Conservation (phyloP, 1,284 basidiomycete species). For the Ustilago hordei region DNA sequence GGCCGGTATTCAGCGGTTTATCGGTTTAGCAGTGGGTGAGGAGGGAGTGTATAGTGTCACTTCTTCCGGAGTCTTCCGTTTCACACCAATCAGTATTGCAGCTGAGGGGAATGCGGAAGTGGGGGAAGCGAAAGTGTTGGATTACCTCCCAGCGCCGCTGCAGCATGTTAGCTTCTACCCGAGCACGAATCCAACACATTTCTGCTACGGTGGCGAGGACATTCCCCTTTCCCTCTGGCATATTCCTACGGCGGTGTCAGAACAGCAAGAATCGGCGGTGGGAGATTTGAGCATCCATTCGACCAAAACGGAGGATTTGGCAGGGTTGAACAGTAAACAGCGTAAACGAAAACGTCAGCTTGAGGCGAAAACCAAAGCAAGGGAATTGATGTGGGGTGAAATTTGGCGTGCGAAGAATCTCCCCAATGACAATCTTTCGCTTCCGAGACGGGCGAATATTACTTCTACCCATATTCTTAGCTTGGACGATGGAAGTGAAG, state of each 20-base stretch:
- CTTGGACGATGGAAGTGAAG: slow-evolving; percentile 2
- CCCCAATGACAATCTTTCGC: slow-evolving; percentile 56
- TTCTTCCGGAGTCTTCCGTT: slow-evolving; percentile 53
- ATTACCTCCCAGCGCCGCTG: slow-evolving; percentile 52
- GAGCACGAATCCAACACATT: slow-evolving; percentile 48
- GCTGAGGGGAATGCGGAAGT: slow-evolving; percentile 3
- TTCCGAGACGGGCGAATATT: slow-evolving; percentile 57
- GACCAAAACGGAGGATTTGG: slow-evolving; percentile 22
- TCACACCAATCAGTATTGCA: slow-evolving; percentile 30
- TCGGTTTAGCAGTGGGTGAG: slow-evolving; percentile 49
- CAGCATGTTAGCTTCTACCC: slow-evolving; percentile 54
- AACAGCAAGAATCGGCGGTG: slow-evolving; percentile 18
- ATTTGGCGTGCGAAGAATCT: slow-evolving; percentile 63
- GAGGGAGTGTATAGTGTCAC: slow-evolving; percentile 53
- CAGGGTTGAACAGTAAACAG: slow-evolving; percentile 46
- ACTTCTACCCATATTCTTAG: slow-evolving; percentile 42
- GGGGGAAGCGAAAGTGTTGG: slow-evolving; percentile 22
- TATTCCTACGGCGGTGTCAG: slow-evolving; percentile 34
- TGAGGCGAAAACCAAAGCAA: slow-evolving; percentile 49
- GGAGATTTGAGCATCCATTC: slow-evolving; percentile 37
- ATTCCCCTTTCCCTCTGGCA: slow-evolving; percentile 61
- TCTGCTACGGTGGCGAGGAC: slow-evolving; percentile 61
- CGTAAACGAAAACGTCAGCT: slow-evolving; percentile 57
- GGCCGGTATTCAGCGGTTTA: slow-evolving; percentile 57
- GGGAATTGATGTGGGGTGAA: slow-evolving; percentile 58